Conservation (phyloP, 352 stramenopile species). For the Phytophthora tentaculata region DNA sequence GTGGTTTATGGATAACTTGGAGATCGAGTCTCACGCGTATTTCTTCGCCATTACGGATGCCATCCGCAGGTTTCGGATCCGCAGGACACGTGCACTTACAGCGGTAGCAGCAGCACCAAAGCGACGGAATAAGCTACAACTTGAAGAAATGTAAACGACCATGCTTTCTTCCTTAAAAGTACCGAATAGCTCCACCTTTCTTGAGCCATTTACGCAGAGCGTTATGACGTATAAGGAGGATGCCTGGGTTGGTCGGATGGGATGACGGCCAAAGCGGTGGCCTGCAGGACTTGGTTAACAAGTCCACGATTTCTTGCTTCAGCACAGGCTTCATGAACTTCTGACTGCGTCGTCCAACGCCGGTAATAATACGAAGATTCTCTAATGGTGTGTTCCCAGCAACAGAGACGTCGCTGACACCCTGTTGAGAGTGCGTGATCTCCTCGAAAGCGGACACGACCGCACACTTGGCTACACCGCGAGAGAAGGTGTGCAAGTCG, state of each 20-base stretch:
- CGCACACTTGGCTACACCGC: conserved; percentile 69
- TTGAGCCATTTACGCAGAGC: conserved; percentile 62
- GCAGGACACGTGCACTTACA: conserved; percentile 28
- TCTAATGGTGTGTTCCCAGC: conserved; percentile 29
- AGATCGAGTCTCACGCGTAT: conserved; percentile 23
- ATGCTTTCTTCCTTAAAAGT: conserved; percentile 35
- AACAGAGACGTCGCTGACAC: conserved; percentile 36
- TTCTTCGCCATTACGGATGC: conserved; percentile 26
- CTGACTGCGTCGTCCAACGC: conserved; percentile 68
- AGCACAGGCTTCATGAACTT: conserved; percentile 68
- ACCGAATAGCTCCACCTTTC: conserved; percentile 48
- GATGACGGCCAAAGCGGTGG: conserved; percentile 55
- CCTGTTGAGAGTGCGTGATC: conserved; percentile 39
- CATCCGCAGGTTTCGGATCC: conserved; percentile 24
- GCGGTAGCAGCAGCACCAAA: conserved; percentile 7
- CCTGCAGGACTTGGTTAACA: conserved; percentile 58
- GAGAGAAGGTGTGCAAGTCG: conserved; percentile 75
- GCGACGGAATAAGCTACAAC: conserved; percentile 1
- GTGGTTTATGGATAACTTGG: conserved; percentile 38
- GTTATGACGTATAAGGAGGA: conserved; percentile 61
- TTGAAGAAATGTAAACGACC: not conserved
- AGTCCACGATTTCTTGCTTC: conserved; percentile 52
- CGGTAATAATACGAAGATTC: conserved; percentile 77
- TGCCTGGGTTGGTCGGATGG: conserved; percentile 65
- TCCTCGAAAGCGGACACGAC: conserved; percentile 71